Base-by-base conservation (phyloP, 2,329 filamentous ascomycete species). In the Phialocephala sp. region DNA sequence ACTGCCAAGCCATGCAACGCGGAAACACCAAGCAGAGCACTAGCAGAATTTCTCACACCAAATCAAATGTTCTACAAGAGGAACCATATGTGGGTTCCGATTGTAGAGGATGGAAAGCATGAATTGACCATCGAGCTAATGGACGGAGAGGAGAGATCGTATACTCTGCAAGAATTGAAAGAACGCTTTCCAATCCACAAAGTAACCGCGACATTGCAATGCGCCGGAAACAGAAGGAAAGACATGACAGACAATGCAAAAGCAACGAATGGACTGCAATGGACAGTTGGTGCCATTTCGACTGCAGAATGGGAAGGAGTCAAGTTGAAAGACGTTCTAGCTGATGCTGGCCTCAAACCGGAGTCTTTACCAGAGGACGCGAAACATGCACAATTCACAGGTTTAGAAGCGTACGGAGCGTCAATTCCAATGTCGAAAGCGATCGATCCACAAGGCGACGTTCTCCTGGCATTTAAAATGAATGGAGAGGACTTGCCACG, bases 401-500 rank as follows among this genome's bases (percentile, higher is more conserved):
- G 50, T 1, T 24, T 54, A 9, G 50, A 54, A 18, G 50, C 50
- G 18, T 54, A 54, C 14, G 50, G 50, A 32, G 50, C 24, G 32
- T 54, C 50, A 54, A 54, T 54, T 18, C 50, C 50, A 18, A 54
- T 54, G 50, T 32, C 50, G 24, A 54, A 54, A 54, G 50, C 50
- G 14, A 18, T 54, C 14, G 50, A 54, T 54, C 50, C 50, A 18
- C 50, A 54, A 9, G 50, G 50, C 50, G 50, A 85, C 69, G 81
- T 84, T 14, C 73, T 85, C 1, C 75, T 85, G 11, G 80, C 82
- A 1, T 80, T 80, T 56, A 74, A 79, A 63, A 84, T 84, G 82
- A 84, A 84, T 62, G 77, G 78, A 39, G 71, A 77, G 15, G 75
- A 77, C 0, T 73, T 84, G 0, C 78, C 80, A 0, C 77, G 75